Conservation (phyloP, 768 basidiomycete genomes). For the Gyrodon lividus region DNA sequence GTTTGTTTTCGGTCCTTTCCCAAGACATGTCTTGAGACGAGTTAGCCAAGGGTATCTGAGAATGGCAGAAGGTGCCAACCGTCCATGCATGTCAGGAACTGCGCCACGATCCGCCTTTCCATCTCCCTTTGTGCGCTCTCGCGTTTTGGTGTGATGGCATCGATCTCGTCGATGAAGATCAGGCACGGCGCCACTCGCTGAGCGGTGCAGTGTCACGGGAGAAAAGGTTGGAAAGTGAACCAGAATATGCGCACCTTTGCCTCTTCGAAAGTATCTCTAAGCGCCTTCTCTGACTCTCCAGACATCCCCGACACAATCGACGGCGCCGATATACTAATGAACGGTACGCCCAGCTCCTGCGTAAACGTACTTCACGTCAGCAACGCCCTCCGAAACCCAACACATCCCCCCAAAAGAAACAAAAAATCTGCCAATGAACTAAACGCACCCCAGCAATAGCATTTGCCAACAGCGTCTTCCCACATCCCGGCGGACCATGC, state of each 20-base stretch:
- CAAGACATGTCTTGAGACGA: constrained; percentile 83
- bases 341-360: constrained; percentile 89
- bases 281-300: constrained; percentile 95
- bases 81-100: constrained; percentile 98
- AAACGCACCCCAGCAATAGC: constrained; percentile 88
- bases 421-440: too few species aligned
- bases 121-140: constrained; percentile 98
- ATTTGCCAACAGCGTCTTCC: constrained; percentile 92
- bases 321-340: constrained; percentile 93
- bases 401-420: background rate
- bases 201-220: background rate
- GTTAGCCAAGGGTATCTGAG: background rate
- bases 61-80: constrained; percentile 49
- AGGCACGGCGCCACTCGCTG: constrained; percentile 90
- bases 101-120: constrained; percentile 96
- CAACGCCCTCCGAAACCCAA: background rate
- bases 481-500: constrained; percentile 96
- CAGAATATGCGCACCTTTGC: constrained; percentile 67
- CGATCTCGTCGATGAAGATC: constrained; percentile 96
- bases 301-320: constrained; percentile 98
- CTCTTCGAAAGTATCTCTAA: constrained; percentile 95
- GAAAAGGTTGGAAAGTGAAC: background rate
- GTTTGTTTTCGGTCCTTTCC: constrained; percentile 91
- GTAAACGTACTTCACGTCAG: background rate
- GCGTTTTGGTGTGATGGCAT: constrained; percentile 95